Base-by-base conservation (phyloP, 352 stramenopile species). In the Globisporangium paddicum region DNA sequence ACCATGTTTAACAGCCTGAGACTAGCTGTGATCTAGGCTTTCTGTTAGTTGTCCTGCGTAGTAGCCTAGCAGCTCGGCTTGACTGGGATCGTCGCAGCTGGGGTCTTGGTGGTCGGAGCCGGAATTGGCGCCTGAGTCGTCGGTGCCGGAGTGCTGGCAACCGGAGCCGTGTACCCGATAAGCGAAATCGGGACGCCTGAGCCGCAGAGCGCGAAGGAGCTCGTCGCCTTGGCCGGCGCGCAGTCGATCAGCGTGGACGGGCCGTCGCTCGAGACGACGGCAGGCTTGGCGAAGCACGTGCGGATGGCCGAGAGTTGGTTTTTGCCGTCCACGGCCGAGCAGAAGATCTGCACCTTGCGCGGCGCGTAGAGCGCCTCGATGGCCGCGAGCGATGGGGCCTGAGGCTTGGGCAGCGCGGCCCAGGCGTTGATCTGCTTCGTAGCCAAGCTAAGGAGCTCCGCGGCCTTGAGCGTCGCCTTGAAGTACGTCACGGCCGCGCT, bases 401-500 rank as follows among this genome's bases (percentile, higher is more conserved):
- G 5, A 1, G 62, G 57, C 57, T 63, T 62, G n/a, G 11, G 44
- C 16, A 57, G 37, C 26, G 49, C 62, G 26, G 77, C 80, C 73
- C 75, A 84, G 30, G 60, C 41, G 60, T 75, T 75, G 66, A 90
- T 79, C 64, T 86, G 74, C 35, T 63, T 32, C 5, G 73, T 80
- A n/a, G 74, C 69, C 14, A 48, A 37, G 30, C 64, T 64, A 26
- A 83, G 51, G 26, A 68, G 63, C 28, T 67, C 55, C n/a, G 68
- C 77, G 16, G 72, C 73, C 45, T n/a, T n/a, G n/a, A n/a, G n/a
- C n/a, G n/a, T n/a, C n/a, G n/a, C n/a, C n/a, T n/a, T n/a, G n/a
- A n/a, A 89, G 74, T 90, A 90, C 51, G 73, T 77, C 21, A 80
- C 74, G 3, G 81, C 73, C 4, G 77, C 73, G 28, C 66, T 63